A percentile compares a stretch with the other conserved stretches of the same genome.
Conservation (phyloP, 2,329 filamentous ascomycete species). For the Ceratocystis alfenasii region DNA sequence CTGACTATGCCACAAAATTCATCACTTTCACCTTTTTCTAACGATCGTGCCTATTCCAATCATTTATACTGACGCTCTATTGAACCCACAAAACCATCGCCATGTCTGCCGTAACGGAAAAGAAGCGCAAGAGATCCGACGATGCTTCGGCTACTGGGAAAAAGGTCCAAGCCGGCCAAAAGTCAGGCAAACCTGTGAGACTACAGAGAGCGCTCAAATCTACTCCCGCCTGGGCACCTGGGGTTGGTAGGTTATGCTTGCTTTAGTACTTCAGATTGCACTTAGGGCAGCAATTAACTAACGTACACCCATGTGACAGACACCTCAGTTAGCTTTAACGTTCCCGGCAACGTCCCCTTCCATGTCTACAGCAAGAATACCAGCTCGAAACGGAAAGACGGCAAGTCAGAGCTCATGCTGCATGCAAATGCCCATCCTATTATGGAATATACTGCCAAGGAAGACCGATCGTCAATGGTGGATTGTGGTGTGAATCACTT, state of each 20-base stretch:
- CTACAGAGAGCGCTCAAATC: slow-evolving; percentile 25
- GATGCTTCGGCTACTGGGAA: slow-evolving; percentile 11
- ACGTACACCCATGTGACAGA: slow-evolving; percentile 25
- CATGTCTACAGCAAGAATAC: slow-evolving; percentile 36
- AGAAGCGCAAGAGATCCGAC: slow-evolving; percentile 42
- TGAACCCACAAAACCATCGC: slow-evolving; percentile 29
- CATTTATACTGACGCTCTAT: not conserved
- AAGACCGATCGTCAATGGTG: slow-evolving; percentile 26
- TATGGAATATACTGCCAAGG: slow-evolving; percentile 47
- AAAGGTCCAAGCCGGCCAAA: slow-evolving; percentile 29
- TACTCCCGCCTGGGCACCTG: slow-evolving; percentile 16
- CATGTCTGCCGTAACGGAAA: slow-evolving; percentile 29
- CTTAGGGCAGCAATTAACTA: slow-evolving; percentile 8
- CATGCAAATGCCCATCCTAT: slow-evolving; percentile 46
- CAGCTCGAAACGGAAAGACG: slow-evolving; percentile 29
- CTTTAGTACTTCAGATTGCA: not conserved
- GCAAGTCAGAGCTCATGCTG: slow-evolving; percentile 40
- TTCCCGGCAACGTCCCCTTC: slow-evolving; percentile 33
- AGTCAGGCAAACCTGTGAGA: slow-evolving; percentile 36
- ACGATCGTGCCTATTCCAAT: not conserved
- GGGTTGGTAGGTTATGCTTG: slow-evolving; percentile 15
- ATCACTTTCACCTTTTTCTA: not conserved
- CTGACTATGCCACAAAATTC: not conserved
- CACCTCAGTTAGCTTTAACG: slow-evolving; percentile 30
- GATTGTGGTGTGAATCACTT: slow-evolving; percentile 46